Conservation (phyloP, 768 basidiomycete species). For the Rhizopogon rudus region DNA sequence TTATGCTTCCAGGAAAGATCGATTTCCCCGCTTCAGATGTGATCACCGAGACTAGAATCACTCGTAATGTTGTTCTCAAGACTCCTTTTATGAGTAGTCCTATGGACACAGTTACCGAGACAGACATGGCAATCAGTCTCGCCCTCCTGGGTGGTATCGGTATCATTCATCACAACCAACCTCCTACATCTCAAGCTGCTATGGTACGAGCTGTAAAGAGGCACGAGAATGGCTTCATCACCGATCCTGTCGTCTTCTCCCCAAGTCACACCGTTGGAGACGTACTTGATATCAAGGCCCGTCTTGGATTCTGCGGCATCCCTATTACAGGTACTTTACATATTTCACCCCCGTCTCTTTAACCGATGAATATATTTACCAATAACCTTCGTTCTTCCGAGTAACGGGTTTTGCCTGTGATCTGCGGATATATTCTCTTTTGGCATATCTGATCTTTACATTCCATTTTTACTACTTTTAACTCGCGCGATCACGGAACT, state of each 20-base stretch:
- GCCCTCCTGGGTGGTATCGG: constrained; percentile 96
- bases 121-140: constrained; percentile 88
- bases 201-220: constrained; percentile 98
- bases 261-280: constrained; percentile 78
- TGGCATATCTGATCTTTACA: constrained; percentile 14
- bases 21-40: constrained; percentile 84
- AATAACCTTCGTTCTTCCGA: constrained; percentile 91
- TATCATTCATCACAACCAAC: constrained; percentile 96
- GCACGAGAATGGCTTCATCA: constrained; percentile 98
- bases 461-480: not conserved
- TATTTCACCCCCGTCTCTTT: constrained; percentile 54
- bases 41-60: constrained; percentile 79
- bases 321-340: constrained; percentile 85
- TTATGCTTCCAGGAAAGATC: constrained; percentile 92
- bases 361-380: constrained; percentile 17
- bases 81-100: constrained; percentile 97
- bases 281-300: constrained; percentile 88
- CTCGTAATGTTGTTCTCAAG: constrained; percentile 87
- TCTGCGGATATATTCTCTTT: constrained; percentile 51
- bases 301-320: constrained; percentile 92
- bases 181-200: constrained; percentile 78
- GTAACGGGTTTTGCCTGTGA: constrained; percentile 69
- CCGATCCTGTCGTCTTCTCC: constrained; percentile 85
- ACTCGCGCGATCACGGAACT: not conserved
- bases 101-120: constrained; percentile 99